Evolutionary conservation across 2,329 filamentous ascomycete genomes (phyloP).

Genomic region (Botrytis paeoniae): DNA sequence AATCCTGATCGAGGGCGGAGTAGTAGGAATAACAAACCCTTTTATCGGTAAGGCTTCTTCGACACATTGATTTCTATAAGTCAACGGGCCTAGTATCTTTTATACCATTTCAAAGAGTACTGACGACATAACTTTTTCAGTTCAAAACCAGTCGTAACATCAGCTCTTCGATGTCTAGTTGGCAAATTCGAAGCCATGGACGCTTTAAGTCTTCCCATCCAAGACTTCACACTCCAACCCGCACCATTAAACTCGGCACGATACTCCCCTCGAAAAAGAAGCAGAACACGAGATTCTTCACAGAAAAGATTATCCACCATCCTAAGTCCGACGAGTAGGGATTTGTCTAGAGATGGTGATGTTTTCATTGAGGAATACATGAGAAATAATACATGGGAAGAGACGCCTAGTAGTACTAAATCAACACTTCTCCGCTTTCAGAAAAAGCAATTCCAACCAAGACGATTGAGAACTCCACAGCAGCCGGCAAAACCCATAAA

Average conservation of each 20-base stretch:
- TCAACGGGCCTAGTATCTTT: background rate
- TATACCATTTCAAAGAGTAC: background rate
- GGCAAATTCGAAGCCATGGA: slow-evolving; percentile 36
- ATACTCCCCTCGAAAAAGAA: slow-evolving; percentile 14
- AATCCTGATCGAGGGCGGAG: background rate
- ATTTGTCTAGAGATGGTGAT: slow-evolving; percentile 15
- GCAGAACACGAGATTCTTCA: background rate
- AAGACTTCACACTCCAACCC: slow-evolving; percentile 24
- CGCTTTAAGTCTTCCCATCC: slow-evolving; percentile 27
- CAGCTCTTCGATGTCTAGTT: slow-evolving; percentile 29
- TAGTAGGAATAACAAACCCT: background rate
- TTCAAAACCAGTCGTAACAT: slow-evolving; percentile 18
- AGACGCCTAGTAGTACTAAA: slow-evolving; percentile 2
- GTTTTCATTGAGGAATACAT: slow-evolving; percentile 3
- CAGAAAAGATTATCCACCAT: slow-evolving; percentile 26
- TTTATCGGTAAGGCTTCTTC: background rate
- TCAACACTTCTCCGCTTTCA: background rate
- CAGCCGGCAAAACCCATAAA: background rate
- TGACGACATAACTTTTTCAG: background rate
- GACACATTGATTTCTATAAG: background rate
- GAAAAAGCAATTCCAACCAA: slow-evolving; percentile 3
- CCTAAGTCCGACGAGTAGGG: slow-evolving; percentile 22
- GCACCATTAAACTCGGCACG: slow-evolving; percentile 25
- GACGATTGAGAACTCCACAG: background rate
- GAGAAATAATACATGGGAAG: background rate